Evolutionary conservation across 257 asterid species (phyloP), one percentile per base, ranked within the genome.

Genomic region (Osmanthus fragrans): DNA sequence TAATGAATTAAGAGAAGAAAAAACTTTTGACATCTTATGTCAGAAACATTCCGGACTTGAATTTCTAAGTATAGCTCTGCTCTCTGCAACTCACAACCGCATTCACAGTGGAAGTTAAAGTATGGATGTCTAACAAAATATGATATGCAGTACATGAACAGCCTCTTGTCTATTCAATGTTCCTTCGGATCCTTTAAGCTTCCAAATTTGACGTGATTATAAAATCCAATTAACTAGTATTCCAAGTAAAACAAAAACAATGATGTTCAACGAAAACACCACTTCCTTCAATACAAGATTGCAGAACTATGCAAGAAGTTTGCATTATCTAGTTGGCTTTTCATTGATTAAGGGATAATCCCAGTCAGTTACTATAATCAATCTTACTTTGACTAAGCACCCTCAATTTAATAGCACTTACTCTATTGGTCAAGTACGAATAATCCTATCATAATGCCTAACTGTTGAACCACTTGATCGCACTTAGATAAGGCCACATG

Each of bases 1-100:
- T 74, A 56, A 71, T 71, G 49, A 25, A 42, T 39, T 70, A 25
- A 60, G 64, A 66, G 78, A 60, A 80, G 74, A 82, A 54, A 60
- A 47, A n/a, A 66, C 13, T 9, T 8, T 39, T 39, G 45, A 71
- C 75, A 13, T 51, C 25, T 73, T 68, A 19, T 7, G 66, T 58
- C 66, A 58, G 18, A 39, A 63, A 66, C 68, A 34, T 74, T 73
- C 72, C 58, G 40, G 77, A 42, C 72, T 68, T 39, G 71, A 47
- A 76, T 73, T 70, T 74, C 42, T 47, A 39, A 60, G 67, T 15
- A 19, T 51, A 47, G 56, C 56, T 47, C 56, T 12, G 60, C 21
- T 58, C 27, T n/a, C 66, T 58, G 30, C 66, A 4, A 58, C 66
- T 21, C 66, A 58, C 30, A 51, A 51, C 12, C 21, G 66, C 66